Conservation (phyloP, 148 eudicot genomes). For the Polygonum maritimum region DNA sequence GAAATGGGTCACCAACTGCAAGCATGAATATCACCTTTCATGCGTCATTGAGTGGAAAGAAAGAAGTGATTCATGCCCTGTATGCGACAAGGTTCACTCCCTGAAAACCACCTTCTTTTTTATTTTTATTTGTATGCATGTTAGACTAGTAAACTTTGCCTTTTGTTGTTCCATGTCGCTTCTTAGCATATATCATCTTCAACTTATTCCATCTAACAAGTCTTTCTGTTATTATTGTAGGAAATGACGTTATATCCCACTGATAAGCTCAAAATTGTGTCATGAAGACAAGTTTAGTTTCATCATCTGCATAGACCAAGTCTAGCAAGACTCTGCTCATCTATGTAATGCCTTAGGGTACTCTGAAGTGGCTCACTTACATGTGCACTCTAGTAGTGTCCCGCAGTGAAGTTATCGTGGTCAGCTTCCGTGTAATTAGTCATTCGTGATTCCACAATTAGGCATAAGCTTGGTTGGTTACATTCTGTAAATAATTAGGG, state of each 20-base stretch:
- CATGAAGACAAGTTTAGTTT: neutral
- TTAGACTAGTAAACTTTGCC: neutral
- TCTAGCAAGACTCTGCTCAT: neutral
- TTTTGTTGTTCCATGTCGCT: neutral
- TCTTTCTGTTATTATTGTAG: neutral
- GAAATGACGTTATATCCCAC: neutral
- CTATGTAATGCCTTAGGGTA: neutral
- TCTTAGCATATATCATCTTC: neutral
- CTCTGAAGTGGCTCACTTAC: neutral
- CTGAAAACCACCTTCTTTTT: neutral
- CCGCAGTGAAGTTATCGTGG: neutral
- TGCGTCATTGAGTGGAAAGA: slow-evolving; percentile 98
- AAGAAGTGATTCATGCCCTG: slow-evolving; percentile 88
- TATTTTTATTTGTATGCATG: neutral
- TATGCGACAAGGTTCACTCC: slow-evolving; percentile 61
- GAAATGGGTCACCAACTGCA: slow-evolving; percentile 57
- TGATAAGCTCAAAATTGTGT: neutral
- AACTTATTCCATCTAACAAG: neutral
- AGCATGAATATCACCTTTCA: slow-evolving; percentile 82
- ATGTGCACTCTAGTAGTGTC: neutral
- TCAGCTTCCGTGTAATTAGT: neutral
- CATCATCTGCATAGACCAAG: neutral
- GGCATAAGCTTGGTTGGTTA: neutral
- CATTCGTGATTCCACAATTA: neutral
- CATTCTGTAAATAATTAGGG: neutral